These are phyloP conservation scores for Entoloma clypeatum DNA, from an alignment of 1,284 basidiomycete species.

Conservation along the genomic window DNA sequence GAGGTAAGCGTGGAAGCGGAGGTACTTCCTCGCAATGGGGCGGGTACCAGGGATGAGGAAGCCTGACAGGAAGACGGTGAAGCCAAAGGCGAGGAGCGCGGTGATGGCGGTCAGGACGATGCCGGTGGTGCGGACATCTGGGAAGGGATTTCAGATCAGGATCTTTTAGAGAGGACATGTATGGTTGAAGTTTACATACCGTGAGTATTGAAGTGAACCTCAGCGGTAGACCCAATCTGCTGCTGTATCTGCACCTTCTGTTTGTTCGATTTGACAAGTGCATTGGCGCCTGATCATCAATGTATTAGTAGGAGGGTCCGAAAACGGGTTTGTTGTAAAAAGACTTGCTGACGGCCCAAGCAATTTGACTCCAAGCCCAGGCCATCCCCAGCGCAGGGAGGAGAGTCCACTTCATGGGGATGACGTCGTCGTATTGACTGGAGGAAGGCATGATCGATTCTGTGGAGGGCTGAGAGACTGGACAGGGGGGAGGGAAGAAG, in stretches of 20 bases:
- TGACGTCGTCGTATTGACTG: too few species aligned
- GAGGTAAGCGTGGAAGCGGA: conserved; percentile 34
- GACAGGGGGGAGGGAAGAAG: too few species aligned
- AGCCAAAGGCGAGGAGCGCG: conserved; percentile 34
- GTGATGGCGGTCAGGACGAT: conserved; percentile 44
- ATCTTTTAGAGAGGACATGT: not conserved
- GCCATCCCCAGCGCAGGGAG: conserved; percentile 23
- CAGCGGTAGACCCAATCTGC: conserved; percentile 25
- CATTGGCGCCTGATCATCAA: conserved; percentile 33
- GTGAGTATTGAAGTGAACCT: conserved; percentile 30
- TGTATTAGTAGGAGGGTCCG: not conserved
- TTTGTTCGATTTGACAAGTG: conserved; percentile 39
- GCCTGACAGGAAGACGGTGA: conserved; percentile 26
- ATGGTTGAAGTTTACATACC: conserved; percentile 22
- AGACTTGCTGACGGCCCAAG: conserved; percentile 22
- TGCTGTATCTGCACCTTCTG: conserved; percentile 27
- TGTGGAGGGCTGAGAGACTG: too few species aligned
- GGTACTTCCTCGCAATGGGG: conserved; percentile 25
- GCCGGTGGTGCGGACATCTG: conserved; percentile 46
- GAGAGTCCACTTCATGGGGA: conserved; percentile 19
- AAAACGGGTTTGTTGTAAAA: not conserved
- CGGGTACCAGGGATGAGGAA: conserved; percentile 23
- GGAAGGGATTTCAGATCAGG: not conserved
- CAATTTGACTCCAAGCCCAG: conserved; percentile 26
- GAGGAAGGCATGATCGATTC: too few species aligned